These are phyloP conservation scores for Blastocystis sp. DNA, from an alignment of 352 stramenopile genomes.

Conservation along the genomic window DNA sequence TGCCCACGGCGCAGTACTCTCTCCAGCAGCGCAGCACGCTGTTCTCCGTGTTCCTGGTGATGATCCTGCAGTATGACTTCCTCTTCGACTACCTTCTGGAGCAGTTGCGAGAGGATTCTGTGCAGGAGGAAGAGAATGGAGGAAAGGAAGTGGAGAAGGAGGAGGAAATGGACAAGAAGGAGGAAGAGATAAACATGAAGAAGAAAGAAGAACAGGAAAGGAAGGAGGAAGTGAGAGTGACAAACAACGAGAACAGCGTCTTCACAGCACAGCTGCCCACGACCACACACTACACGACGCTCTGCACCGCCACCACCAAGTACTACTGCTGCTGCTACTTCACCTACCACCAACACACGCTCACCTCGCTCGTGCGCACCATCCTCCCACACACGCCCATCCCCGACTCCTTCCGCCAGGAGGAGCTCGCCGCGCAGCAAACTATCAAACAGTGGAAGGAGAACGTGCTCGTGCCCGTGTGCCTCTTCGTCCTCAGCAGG, in stretches of 20 bases:
- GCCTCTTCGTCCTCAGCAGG: not conserved
- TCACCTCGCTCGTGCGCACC: not conserved
- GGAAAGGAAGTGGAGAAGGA: no score
- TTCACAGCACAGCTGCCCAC: not conserved
- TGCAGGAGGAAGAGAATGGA: not conserved
- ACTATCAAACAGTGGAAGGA: conserved; percentile 5
- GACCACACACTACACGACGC: conserved; percentile 21
- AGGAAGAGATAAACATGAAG: no score
- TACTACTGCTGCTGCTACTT: conserved; percentile 40
- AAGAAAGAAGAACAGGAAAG: no score
- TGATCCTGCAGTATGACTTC: not conserved
- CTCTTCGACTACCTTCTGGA: not conserved
- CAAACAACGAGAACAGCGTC: not conserved
- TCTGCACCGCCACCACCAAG: conserved; percentile 7
- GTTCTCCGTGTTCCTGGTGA: conserved; percentile 45
- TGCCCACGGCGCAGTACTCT: not conserved
- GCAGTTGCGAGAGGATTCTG: not conserved
- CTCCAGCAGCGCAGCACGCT: not conserved
- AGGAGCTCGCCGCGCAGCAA: not conserved
- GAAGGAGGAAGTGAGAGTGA: no score
- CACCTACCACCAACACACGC: not conserved
- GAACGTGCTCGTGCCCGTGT: not conserved
- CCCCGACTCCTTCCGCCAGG: not conserved
- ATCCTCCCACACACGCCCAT: not conserved
- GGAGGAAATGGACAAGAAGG: no score